phyloP scores from a whole-genome alignment of 2,329 filamentous ascomycete genomes.

The Cryoendolithus antarcticus region DNA sequence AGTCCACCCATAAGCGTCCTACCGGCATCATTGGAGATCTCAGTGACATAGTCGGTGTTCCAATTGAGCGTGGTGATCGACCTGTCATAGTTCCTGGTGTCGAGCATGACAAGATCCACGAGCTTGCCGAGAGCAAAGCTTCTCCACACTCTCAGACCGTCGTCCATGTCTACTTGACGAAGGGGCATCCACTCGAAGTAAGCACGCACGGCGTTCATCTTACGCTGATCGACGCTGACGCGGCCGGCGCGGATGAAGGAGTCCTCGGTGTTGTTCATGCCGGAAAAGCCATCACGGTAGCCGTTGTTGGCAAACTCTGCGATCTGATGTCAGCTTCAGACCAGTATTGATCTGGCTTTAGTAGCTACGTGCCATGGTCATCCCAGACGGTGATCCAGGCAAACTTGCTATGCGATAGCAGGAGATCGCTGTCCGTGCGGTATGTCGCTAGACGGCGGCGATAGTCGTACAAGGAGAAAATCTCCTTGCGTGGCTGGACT shows the following conservation, averaged over 20 bases:
- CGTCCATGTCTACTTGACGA: slow-evolving; percentile 32
- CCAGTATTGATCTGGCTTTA: not conserved
- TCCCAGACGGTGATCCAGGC: slow-evolving; percentile 33
- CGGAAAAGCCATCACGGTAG: slow-evolving; percentile 28
- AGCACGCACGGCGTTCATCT: slow-evolving; percentile 35
- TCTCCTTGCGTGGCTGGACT: slow-evolving; percentile 24
- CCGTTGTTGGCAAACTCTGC: slow-evolving; percentile 29
- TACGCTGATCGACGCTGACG: slow-evolving; percentile 31
- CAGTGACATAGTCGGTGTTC: slow-evolving; percentile 35
- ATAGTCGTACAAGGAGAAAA: slow-evolving; percentile 33
- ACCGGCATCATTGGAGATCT: slow-evolving; percentile 18
- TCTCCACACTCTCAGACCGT: slow-evolving; percentile 32
- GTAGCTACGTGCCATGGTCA: slow-evolving; percentile 14
- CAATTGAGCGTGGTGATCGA: slow-evolving; percentile 35
- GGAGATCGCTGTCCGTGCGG: slow-evolving; percentile 29
- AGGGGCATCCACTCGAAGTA: slow-evolving; percentile 33
- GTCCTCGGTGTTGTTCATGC: slow-evolving; percentile 32
- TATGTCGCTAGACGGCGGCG: slow-evolving; percentile 29
- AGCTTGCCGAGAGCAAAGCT: slow-evolving; percentile 30
- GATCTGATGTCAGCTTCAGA: not conserved
- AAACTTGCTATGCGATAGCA: slow-evolving; percentile 28
- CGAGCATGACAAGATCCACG: slow-evolving; percentile 31
- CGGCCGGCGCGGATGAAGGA: slow-evolving; percentile 28
- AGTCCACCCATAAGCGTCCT: slow-evolving; percentile 16
- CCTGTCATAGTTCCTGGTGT: slow-evolving; percentile 32